Evolutionary conservation across 768 basidiomycete genomes (phyloP), one percentile per base, ranked within the genome.

Genomic region (Kwoniella europaea): DNA sequence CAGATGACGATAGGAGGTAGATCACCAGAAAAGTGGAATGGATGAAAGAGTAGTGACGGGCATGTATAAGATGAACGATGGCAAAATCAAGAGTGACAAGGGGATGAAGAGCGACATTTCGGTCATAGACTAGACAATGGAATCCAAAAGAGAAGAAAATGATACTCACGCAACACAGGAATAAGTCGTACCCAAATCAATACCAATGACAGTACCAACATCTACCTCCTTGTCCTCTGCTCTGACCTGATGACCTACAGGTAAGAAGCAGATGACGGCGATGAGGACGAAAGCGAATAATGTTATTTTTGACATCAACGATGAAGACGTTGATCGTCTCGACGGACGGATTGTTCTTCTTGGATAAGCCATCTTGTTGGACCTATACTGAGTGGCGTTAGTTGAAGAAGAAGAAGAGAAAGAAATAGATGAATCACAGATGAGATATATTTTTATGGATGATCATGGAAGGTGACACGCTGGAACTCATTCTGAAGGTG

Each of bases 121-220:
- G 35, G 35, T 35, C 12, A 52, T 27, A 16, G 46, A 50, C 35
- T 50, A 18, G 13, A 50, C 46, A 50, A 50, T 16, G 46, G 46
- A 50, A 16, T 50, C 46, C 18, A 18, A 15, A 3, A 13, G 46
- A 50, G 46, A 50, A 4, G 46, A 63, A 42, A 46, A 35, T n/a
- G 65, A 16, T 24, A 87, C 91, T 84, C 72, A 93, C 92, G 92
- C 94, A 79, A 98, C 95, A 86, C 94, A 97, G 74, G 94, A 97
- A 86, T 97, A 94, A 77, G 92, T 94, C 60, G 94, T 97, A 86
- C 94, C 94, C 86, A 96, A 86, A 87, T 96, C 93, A 91, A 80
- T 63, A 76, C 43, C 94, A 82, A 96, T 96, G 50, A 96, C 93
- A 46, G 91, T 91, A 67, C 94, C 94, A 84, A 92, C 94, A 79